Percentiles rank a stretch among this genome's conserved stretches.
Conservation (phyloP, 768 basidiomycete species). For the Cytidiella melzeri region DNA sequence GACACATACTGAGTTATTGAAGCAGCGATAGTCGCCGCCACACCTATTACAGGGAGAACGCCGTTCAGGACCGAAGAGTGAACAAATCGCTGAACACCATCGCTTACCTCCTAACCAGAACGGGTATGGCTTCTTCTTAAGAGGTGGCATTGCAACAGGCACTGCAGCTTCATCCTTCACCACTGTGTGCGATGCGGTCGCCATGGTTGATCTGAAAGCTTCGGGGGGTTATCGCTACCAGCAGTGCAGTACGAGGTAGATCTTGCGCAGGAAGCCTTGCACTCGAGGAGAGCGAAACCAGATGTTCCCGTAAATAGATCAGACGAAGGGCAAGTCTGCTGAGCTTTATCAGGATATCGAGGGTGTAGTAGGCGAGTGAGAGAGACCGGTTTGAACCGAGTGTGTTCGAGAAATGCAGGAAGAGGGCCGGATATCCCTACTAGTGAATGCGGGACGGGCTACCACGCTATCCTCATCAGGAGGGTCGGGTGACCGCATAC, state of each 20-base stretch:
- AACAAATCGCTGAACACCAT: neutral
- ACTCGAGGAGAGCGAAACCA: too few relatives aligned
- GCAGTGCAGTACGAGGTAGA: too few relatives aligned
- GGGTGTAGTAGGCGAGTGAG: neutral
- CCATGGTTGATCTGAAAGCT: neutral
- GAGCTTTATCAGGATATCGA: neutral
- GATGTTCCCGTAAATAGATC: too few relatives aligned
- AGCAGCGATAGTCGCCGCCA: slow-evolving; percentile 85
- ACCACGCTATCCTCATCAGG: neutral
- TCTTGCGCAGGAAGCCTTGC: too few relatives aligned
- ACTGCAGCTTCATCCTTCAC: neutral
- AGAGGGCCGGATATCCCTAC: neutral
- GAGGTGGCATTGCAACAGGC: neutral
- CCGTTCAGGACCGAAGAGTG: neutral
- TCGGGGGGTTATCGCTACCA: too few relatives aligned
- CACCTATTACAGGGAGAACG: slow-evolving; percentile 30
- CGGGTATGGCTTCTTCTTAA: slow-evolving; percentile 58
- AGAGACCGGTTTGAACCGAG: neutral
- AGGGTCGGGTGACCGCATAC: neutral
- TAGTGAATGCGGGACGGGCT: neutral
- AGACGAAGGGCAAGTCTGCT: neutral
- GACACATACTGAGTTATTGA: slow-evolving; percentile 72
- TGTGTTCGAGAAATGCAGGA: neutral
- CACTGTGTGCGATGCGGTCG: neutral
- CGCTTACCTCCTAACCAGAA: slow-evolving; percentile 74